Evolutionary conservation across 768 basidiomycete genomes (phyloP), one percentile per base, ranked within the genome.

Genomic region (Panus rudis): DNA sequence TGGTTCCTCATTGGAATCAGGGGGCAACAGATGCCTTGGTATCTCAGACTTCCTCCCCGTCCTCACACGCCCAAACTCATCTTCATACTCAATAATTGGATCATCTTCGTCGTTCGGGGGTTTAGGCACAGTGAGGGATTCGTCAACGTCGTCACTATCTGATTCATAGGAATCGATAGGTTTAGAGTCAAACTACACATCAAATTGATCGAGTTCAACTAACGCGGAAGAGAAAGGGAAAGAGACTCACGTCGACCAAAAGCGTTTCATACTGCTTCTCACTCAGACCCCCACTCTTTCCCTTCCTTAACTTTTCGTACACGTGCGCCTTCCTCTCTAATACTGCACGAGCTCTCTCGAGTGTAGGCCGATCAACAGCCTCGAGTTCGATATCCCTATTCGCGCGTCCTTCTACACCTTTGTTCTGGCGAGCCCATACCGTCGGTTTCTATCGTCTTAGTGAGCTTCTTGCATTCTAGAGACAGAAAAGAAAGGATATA

Each of bases 51-150:
- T 73, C 39, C 70, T 72, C 14, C 74, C 77, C 1, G 75, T 84
- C 46, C 87, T 69, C 28, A 77, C 52, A n/a, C 90, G 78, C 26
- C 89, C 89, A 56, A 88, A 89, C 55, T 92, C 90, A 50, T 92
- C 90, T 56, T 84, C 79, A 46, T 90, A 91, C 59, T 92, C 90
- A 4, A 91, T 70, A 23, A 90, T 64, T 10, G 87, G 86, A 52
- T 92, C 88, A 43, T 79, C 71, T 79, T 73, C 71, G 13, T 62
- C 57, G 16, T 48, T 57, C 13, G 60, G 61, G 4, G 67, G 62
- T 52, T 62, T 61, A 0, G 86, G 81, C 1, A 86, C 72, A 3
- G 71, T 73, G 49, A 79, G 49, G n/a, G 84, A 85, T 57, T 90
- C 89, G 56, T 88, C 86, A 3, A 78, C 76, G 53, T 86, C 85